Percentiles rank a stretch among this genome's conserved stretches.
Evolutionary conservation across 352 stramenopile genomes (phyloP).

Genomic region (Pythium sukuiense): DNA sequence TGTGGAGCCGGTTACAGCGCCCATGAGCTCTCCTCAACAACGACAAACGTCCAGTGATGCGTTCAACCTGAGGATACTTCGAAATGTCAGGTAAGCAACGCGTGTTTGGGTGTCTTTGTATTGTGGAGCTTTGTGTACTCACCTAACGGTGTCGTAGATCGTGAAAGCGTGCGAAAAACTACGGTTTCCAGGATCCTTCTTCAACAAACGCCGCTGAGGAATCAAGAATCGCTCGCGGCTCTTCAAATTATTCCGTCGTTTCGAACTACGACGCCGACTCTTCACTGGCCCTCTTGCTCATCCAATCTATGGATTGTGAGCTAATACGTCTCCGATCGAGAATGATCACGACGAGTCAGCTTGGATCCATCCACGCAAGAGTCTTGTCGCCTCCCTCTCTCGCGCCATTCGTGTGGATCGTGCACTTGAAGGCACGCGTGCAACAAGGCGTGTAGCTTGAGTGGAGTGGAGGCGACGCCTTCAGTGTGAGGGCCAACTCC

Average conservation of each 20-base stretch:
- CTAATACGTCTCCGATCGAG: not conserved
- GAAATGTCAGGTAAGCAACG: not conserved
- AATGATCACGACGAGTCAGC: not conserved
- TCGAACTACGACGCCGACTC: not conserved
- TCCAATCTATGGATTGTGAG: slow-evolving; percentile 1
- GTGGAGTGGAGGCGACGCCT: not conserved
- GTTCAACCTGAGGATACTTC: not conserved
- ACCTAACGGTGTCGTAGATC: not conserved
- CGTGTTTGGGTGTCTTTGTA: not conserved
- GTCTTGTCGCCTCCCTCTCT: not conserved
- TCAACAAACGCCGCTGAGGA: not conserved
- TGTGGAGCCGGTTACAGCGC: not conserved
- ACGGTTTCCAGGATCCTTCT: not conserved
- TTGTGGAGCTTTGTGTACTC: not conserved
- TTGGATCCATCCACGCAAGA: not conserved
- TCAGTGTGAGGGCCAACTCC: not conserved
- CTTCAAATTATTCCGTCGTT: slow-evolving; percentile 7
- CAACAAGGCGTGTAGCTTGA: not conserved
- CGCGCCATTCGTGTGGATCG: not conserved
- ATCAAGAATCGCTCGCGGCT: slow-evolving; percentile 6
- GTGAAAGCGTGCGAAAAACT: not conserved
- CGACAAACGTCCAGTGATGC: not conserved
- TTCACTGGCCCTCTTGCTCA: slow-evolving; percentile 6
- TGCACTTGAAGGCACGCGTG: not conserved
- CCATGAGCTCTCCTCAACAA: not conserved